Conservation (phyloP, 2,329 filamentous ascomycete species). For the Apiospora sp. region DNA sequence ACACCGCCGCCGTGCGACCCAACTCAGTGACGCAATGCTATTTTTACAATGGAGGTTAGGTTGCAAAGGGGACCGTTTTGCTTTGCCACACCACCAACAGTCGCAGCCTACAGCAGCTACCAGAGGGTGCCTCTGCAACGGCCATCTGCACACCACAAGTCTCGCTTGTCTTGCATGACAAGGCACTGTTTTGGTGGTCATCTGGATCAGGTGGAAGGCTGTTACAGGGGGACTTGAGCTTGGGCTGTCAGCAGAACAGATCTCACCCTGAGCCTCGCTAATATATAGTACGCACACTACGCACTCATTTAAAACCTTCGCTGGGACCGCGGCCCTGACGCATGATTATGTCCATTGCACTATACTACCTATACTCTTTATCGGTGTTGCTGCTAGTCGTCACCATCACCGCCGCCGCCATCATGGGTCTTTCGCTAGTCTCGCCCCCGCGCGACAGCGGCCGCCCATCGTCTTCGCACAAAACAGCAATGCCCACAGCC, state of each 20-base stretch:
- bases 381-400: background rate
- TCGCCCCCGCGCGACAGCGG: background rate
- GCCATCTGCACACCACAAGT: background rate
- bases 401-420: background rate
- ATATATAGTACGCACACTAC: background rate
- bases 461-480: background rate
- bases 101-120: background rate
- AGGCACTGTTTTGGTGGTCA: background rate
- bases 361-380: conserved; percentile 4
- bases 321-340: background rate
- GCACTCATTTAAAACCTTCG: background rate
- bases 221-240: background rate
- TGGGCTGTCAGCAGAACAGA: conserved; percentile 6
- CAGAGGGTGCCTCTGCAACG: background rate
- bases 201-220: conserved; percentile 8
- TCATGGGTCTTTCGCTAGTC: conserved; percentile 2
- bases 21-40: conserved; percentile 8
- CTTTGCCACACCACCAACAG: conserved; percentile 3
- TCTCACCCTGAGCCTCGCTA: background rate
- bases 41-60: conserved; percentile 1
- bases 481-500: background rate
- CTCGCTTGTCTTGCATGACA: background rate
- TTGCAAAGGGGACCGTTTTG: background rate
- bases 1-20: conserved; percentile 15
- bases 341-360: conserved; percentile 18